A percentile compares a stretch with the other conserved stretches of the same genome.
These are phyloP conservation scores for Petunia secreta DNA, from an alignment of 257 asterid species.

Conservation along the genomic window DNA sequence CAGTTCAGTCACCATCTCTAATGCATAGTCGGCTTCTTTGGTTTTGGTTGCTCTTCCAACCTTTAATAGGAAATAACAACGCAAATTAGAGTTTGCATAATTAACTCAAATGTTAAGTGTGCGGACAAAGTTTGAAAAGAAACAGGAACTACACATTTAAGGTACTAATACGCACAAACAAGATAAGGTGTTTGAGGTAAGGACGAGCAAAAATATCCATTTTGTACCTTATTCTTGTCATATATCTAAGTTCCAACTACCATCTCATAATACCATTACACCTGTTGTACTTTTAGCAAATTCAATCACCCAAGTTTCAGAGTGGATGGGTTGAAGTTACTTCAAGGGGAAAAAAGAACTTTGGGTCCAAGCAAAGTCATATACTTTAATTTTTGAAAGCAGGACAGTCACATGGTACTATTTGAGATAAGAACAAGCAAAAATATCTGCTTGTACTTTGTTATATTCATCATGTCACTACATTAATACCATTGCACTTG, in stretches of 20 bases:
- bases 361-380: neutral
- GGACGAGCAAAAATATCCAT: neutral
- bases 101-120: too few relatives aligned
- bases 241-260: neutral
- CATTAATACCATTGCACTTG: neutral
- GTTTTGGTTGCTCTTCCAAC: conserved; percentile 66
- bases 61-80: conserved; percentile 31
- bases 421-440: neutral
- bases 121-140: too few relatives aligned
- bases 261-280: neutral
- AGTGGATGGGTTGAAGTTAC: neutral
- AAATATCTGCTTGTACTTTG: neutral
- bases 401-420: neutral
- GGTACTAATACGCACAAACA: neutral
- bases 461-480: neutral
- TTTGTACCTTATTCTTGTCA: neutral
- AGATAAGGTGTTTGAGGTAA: neutral
- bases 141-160: neutral
- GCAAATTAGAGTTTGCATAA: neutral
- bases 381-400: neutral
- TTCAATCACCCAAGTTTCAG: neutral
- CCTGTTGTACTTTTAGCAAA: neutral
- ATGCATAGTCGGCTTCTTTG: conserved; percentile 74
- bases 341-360: too few relatives aligned
- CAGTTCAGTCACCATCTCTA: conserved; percentile 52